Base-by-base conservation (phyloP, 2,329 filamentous ascomycete species). In the Diaporthe sp. region DNA sequence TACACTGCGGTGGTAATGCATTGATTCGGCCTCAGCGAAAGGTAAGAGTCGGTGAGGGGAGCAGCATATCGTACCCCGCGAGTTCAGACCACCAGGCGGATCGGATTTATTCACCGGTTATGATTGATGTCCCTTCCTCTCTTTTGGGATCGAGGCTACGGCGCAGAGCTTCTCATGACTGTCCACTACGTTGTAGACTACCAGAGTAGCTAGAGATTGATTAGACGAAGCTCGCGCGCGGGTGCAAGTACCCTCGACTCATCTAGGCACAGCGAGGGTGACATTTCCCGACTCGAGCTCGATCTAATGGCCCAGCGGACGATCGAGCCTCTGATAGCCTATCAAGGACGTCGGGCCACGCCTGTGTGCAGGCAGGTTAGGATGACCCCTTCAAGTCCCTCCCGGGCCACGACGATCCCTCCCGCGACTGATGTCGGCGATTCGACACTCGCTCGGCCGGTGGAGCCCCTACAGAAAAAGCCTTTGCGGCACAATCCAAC, bases 241-340 rank as follows among this genome's bases (percentile, higher is more conserved):
- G 64, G 35, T 52, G 64, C 45, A 67, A 40, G 64, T 52, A 52
- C 45, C 64, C 64, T 67, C 64, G 64, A 52, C 45, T 52, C 45
- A 40, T 52, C 64, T 67, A 12, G 64, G 64, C 45, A 19, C 64
- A 38, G 19, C 30, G 25, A 28, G 3, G 45, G 64, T 67, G 45
- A 67, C 64, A 67, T 67, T 67, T 13, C 45, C 30, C 64, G 64
- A 67, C 45, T 67, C 64, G 22, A 67, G 61, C 42, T 35, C 22
- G 45, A 66, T 66, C 60, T 66, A 28, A 45, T 8, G 40, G 60
- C 40, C 60, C 40, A 30, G 40, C 28, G 3, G 19, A 13, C 6
- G 40, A 67, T 67, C 64, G 45, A 67, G 4, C 13, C 12, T 5
- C 12, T 22, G 30, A 67, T 15, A 25, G 13, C 45, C 64, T 52